Base-by-base conservation (phyloP, 371 early-diverging fungal species). In the Coemansia sp. region DNA sequence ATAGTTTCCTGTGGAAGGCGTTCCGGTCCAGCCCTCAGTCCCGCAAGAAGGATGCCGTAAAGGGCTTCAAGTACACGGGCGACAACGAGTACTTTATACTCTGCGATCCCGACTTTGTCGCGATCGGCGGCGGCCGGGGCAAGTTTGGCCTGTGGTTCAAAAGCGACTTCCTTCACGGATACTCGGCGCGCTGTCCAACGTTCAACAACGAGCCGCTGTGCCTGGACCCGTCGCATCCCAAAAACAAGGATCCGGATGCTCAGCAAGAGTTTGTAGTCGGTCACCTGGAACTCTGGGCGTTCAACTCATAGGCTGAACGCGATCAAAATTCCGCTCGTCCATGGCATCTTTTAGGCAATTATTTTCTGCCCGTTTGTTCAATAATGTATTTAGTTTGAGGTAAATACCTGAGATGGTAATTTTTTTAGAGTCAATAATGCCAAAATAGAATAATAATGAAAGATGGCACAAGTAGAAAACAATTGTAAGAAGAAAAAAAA, bases 141-240 rank as follows among this genome's bases (percentile, higher is more conserved):
- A 77, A 74, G 46, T 92, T 94, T 83, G 97, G 96, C 0, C 78
- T 97, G 29, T 97, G 92, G 92, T 69, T 97, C 29, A 89, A 95
- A 64, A 82, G 86, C 34, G 90, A 95, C 64, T 83, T 97, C 9
- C 85, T 91, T 57, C 83, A 84, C 38, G 98, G 98, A 1, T 88
- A 92, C 64, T 88, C 89, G 5, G 86, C 84, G 16, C 81, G 77
- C 37, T 94, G 94, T 58, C 87, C 87, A 12, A 96, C 97, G 1
- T 97, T 94, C 82, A 86, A 89, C 50, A 97, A 97, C 67, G 90
- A 93, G 49, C 75, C 80, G 24, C 72, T 92, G 31, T 79, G 78
- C 33, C 47, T 77, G 36, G 69, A 75, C 31, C 62, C 67, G 1
- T 43, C 60, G 6, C 57, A 58, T 10, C 56, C 62, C 11, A 47